Percentiles rank a stretch among this genome's conserved stretches.
Conservation (phyloP, 306 rosid genomes). For the Quercus bicolor region DNA sequence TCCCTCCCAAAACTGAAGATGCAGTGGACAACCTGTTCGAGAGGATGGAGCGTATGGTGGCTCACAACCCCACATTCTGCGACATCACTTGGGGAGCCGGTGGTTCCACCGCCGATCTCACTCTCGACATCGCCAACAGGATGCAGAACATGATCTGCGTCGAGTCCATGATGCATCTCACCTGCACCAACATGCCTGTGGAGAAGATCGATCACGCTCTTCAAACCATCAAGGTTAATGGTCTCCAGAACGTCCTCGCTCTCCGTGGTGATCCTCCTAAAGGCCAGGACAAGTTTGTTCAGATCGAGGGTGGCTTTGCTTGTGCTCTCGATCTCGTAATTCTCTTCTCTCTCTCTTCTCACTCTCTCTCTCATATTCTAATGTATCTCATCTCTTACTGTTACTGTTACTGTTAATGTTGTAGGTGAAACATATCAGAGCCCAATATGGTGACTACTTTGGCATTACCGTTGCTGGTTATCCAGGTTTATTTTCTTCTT, state of each 20-base stretch:
- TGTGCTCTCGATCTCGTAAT: slow-evolving; percentile 85
- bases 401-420: slow-evolving; percentile 2
- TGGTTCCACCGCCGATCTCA: slow-evolving; percentile 89
- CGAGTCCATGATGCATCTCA: slow-evolving; percentile 95
- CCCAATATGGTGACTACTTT: slow-evolving; percentile 78
- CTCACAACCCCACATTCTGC: slow-evolving; percentile 84
- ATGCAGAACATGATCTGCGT: slow-evolving; percentile 96
- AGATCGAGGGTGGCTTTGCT: slow-evolving; percentile 87
- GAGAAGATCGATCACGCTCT: slow-evolving; percentile 93
- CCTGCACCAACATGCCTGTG: slow-evolving; percentile 96
- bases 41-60: slow-evolving; percentile 97
- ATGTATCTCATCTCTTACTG: not conserved
- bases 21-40: slow-evolving; percentile 89
- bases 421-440: slow-evolving; percentile 81
- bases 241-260: slow-evolving; percentile 95
- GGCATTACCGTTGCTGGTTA: slow-evolving; percentile 97
- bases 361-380: too few species aligned
- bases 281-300: slow-evolving; percentile 94
- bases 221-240: slow-evolving; percentile 72
- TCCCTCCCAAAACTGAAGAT: slow-evolving; percentile 94
- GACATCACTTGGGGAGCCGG: slow-evolving; percentile 99
- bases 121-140: slow-evolving; percentile 78
- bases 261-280: slow-evolving; percentile 97
- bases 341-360: not conserved
- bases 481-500: slow-evolving; percentile 57